Percentiles rank a stretch among this genome's conserved stretches.
These are phyloP conservation scores for Nadsonia starkeyi-henricii DNA, from an alignment of 1,139 yeast genomes.

Conservation along the genomic window DNA sequence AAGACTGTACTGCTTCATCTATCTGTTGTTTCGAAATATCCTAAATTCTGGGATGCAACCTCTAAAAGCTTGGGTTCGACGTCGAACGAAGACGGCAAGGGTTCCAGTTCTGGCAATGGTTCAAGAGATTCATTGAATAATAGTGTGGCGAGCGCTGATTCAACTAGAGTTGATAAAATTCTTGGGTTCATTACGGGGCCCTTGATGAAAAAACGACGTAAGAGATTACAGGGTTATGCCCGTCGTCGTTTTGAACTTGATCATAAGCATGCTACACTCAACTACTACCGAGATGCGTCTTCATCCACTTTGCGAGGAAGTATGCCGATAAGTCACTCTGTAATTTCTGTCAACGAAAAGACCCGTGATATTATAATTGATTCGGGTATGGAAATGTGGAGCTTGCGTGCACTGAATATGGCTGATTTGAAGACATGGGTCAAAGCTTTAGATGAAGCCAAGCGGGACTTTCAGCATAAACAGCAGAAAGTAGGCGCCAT, in stretches of 20 bases:
- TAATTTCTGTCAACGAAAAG: conserved; percentile 62
- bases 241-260: conserved; percentile 76
- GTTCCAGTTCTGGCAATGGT: neutral
- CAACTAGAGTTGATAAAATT: neutral
- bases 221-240: conserved; percentile 74
- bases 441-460: conserved; percentile 1
- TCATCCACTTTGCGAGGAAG: conserved; percentile 70
- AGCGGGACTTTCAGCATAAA: neutral
- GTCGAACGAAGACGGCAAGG: neutral
- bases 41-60: neutral
- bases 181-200: conserved; percentile 42
- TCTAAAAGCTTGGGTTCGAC: neutral
- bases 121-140: neutral
- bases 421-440: conserved; percentile 74
- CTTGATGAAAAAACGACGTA: conserved; percentile 63
- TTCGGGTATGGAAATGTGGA: conserved; percentile 95
- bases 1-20: conserved; percentile 54
- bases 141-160: conserved; percentile 1
- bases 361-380: conserved; percentile 66
- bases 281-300: conserved; percentile 65
- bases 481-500: neutral
- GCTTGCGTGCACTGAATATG: conserved; percentile 50
- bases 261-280: conserved; percentile 66
- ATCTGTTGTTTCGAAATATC: neutral
- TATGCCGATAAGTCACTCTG: conserved; percentile 73